phyloP scores from a whole-genome alignment of 2,329 filamentous ascomycete species.

The Fusarium agapanthi region DNA sequence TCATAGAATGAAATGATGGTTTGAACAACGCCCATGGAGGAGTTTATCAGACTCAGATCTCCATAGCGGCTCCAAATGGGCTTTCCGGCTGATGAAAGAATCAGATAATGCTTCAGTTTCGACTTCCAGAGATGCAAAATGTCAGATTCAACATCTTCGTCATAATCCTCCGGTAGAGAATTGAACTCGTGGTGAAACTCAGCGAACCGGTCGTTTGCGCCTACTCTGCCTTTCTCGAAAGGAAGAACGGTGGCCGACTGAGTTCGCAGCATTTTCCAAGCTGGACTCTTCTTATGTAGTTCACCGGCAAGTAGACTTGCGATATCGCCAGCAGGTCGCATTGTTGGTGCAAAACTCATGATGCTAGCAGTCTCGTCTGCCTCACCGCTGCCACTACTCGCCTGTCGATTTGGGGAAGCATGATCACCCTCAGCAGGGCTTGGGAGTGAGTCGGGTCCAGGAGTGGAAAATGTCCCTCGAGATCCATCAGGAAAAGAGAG shows the following conservation, averaged over 20 bases:
- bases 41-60: constrained; percentile 87
- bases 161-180: constrained; percentile 66
- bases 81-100: constrained; percentile 94
- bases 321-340: constrained; percentile 73
- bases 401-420: constrained; percentile 49
- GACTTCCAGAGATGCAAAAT: constrained; percentile 82
- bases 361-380: constrained; percentile 72
- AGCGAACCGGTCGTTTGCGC: constrained; percentile 63
- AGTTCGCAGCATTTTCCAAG: constrained; percentile 73
- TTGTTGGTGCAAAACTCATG: constrained; percentile 71
- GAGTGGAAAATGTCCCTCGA: constrained; percentile 67
- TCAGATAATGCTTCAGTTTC: constrained; percentile 97
- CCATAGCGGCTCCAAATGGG: constrained; percentile 97
- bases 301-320: constrained; percentile 84
- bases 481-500: constrained; percentile 76
- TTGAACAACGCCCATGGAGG: constrained; percentile 93
- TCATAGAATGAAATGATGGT: constrained; percentile 98
- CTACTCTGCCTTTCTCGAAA: constrained; percentile 63
- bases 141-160: constrained; percentile 57
- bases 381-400: constrained; percentile 53
- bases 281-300: constrained; percentile 69
- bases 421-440: constrained; percentile 52
- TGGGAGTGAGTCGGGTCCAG: constrained; percentile 47
- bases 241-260: constrained; percentile 68
- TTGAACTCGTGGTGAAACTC: constrained; percentile 84